Evolutionary conservation across 202 grass and related monocot species (phyloP), one percentile per base, ranked within the genome.

Genomic region (Carex arenaria): DNA sequence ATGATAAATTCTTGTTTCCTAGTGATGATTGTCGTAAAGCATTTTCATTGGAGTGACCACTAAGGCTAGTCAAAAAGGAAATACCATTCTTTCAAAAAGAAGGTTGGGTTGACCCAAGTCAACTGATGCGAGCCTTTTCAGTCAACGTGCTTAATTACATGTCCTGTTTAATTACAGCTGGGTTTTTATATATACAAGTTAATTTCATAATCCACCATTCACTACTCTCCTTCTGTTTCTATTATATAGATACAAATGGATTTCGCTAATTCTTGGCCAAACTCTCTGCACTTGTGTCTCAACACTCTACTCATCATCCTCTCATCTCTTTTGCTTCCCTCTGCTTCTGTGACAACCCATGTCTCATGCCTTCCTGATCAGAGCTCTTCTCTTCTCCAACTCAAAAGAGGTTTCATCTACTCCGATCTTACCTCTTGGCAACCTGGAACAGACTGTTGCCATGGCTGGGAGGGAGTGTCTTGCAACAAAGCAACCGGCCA

Each of bases 381-480:
- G 81, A 59, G 87, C 31, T 19, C 65, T 47, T 57, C 83, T 2
- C 87, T 92, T 63, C 82, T 92, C 56, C 74, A 74, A 61, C 80
- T 91, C 56, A 91, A 89, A 72, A 43, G 32, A 19, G 73, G 70
- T 53, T 86, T 89, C 85, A 22, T 23, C n/a, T 7, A n/a, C 10
- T 64, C 87, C 43, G 61, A 69, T 10, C 79, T 89, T 18, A 54
- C 70, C 18, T 87, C 79, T n/a, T 92, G 90, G 90, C 85, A 61
- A 60, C 34, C 57, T 3, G 66, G 70, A 36, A 87, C 85, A 23
- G 85, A 89, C 69, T 92, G 90, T 60, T 92, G 87, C 70, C 38
- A 0, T 1, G 43, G 0, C 7, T 92, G 90, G 90, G 66, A 90
- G n/a, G 87, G 87, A 31, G 83, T 92, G 4, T 22, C 49, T 42